Evolutionary conservation across 1,284 basidiomycete species (phyloP).

Genomic region (Phylloboletellus chloephorus): DNA sequence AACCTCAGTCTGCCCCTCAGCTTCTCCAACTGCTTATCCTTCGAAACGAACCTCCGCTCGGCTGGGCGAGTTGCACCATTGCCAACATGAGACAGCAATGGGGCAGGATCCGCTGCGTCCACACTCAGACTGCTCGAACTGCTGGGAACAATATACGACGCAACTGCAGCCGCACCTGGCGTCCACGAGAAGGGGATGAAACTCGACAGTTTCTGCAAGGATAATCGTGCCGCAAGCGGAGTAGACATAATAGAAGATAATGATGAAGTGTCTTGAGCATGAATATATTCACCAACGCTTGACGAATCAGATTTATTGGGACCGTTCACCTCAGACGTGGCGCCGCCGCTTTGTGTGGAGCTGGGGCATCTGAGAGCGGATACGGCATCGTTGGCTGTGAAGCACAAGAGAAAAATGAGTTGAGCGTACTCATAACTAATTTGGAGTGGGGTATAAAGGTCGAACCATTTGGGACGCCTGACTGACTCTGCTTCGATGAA

Average conservation of each 20-base stretch:
- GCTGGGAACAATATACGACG: slow-evolving; percentile 26
- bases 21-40: slow-evolving; percentile 58
- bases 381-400: slow-evolving; percentile 35
- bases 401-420: slow-evolving; percentile 40
- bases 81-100: slow-evolving; percentile 10
- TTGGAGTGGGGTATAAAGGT: slow-evolving; percentile 43
- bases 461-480: slow-evolving; percentile 50
- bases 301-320: slow-evolving; percentile 7
- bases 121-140: slow-evolving; percentile 22
- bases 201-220: slow-evolving; percentile 46
- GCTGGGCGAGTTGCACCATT: slow-evolving; percentile 13
- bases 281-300: slow-evolving; percentile 23
- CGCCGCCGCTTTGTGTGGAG: slow-evolving; percentile 17
- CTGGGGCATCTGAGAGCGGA: slow-evolving; percentile 32
- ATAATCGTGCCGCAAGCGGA: slow-evolving; percentile 45
- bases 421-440: slow-evolving; percentile 47
- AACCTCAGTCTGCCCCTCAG: slow-evolving; percentile 48
- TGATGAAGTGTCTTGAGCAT: slow-evolving; percentile 28
- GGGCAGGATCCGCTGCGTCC: slow-evolving; percentile 16
- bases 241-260: slow-evolving; percentile 46
- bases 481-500: slow-evolving; percentile 29
- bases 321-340: slow-evolving; percentile 26
- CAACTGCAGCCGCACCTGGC: slow-evolving; percentile 35
- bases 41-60: slow-evolving; percentile 47
- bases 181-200: slow-evolving; percentile 54